These are phyloP conservation scores for Asterionellopsis glacialis DNA, from an alignment of 108 stramenopile species.

Conservation along the genomic window DNA sequence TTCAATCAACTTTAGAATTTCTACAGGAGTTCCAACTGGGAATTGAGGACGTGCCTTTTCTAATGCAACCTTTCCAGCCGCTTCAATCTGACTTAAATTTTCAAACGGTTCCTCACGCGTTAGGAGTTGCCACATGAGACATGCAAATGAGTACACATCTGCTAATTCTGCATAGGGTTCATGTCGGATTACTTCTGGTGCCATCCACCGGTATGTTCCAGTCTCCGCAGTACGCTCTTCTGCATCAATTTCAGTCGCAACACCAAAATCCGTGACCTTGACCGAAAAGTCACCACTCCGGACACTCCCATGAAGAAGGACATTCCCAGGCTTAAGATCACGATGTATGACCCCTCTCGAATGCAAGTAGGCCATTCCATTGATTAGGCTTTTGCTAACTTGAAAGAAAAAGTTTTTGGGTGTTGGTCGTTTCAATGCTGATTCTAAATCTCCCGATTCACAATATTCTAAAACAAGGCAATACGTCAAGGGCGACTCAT, in stretches of 20 bases:
- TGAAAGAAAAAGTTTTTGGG: slow-evolving; percentile 56
- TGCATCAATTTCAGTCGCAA: slow-evolving; percentile 26
- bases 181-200: slow-evolving; percentile 68
- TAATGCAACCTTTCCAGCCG: slow-evolving; percentile 56
- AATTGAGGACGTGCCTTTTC: slow-evolving; percentile 48
- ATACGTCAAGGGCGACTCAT: slow-evolving; percentile 53
- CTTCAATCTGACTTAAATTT: slow-evolving; percentile 46
- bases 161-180: slow-evolving; percentile 54
- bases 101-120: slow-evolving; percentile 61
- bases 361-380: slow-evolving; percentile 77
- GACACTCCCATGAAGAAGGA: slow-evolving; percentile 53
- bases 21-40: slow-evolving; percentile 32
- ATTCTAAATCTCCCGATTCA: slow-evolving; percentile 50
- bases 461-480: slow-evolving; percentile 77
- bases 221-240: slow-evolving; percentile 65
- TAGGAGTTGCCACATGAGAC: slow-evolving; percentile 69
- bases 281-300: slow-evolving; percentile 59
- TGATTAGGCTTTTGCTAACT: slow-evolving; percentile 63
- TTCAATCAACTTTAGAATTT: slow-evolving; percentile 37
- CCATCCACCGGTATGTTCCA: slow-evolving; percentile 70
- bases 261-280: slow-evolving; percentile 73
- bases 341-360: slow-evolving; percentile 63
- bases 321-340: slow-evolving; percentile 90
- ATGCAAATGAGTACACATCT: slow-evolving; percentile 66
- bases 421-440: slow-evolving; percentile 38